Percentiles rank a stretch among this genome's conserved stretches.
Conservation (phyloP, 1,139 yeast species). For the Geotrichum candidum region DNA sequence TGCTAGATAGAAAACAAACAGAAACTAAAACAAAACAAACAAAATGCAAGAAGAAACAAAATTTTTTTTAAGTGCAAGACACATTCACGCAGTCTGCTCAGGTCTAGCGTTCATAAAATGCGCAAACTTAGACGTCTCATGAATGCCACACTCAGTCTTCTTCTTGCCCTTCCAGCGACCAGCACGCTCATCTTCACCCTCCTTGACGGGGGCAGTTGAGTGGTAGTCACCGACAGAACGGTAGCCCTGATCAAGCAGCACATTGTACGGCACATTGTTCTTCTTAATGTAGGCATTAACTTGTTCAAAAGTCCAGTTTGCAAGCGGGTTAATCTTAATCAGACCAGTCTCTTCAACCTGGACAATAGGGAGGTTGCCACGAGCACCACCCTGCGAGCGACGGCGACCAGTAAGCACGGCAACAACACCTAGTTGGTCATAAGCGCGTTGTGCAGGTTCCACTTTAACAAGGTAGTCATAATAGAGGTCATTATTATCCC, state of each 20-base stretch:
- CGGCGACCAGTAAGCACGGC: slow-evolving; percentile 94
- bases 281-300: slow-evolving; percentile 65
- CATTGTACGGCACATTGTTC: slow-evolving; percentile 78
- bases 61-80: not conserved
- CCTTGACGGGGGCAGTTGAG: slow-evolving; percentile 81
- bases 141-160: slow-evolving; percentile 96
- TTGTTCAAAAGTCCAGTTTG: slow-evolving; percentile 71
- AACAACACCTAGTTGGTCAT: slow-evolving; percentile 57
- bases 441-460: slow-evolving; percentile 87
- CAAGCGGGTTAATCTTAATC: slow-evolving; percentile 83
- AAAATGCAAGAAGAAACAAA: not conserved
- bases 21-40: not conserved
- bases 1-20: not conserved
- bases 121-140: slow-evolving; percentile 67
- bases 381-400: slow-evolving; percentile 81
- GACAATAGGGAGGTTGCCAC: slow-evolving; percentile 66
- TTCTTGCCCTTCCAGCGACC: slow-evolving; percentile 95
- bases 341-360: slow-evolving; percentile 70
- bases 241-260: slow-evolving; percentile 76
- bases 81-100: slow-evolving; percentile 8
- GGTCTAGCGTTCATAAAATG: slow-evolving; percentile 40
- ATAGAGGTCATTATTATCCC: slow-evolving; percentile 76
- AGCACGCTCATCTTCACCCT: slow-evolving; percentile 90
- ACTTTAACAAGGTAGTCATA: slow-evolving; percentile 89
- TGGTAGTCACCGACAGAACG: slow-evolving; percentile 95